Percentiles rank a stretch among this genome's conserved stretches.
These are phyloP conservation scores for Athelia psychrophila DNA, from an alignment of 1,284 basidiomycete genomes.

Conservation along the genomic window DNA sequence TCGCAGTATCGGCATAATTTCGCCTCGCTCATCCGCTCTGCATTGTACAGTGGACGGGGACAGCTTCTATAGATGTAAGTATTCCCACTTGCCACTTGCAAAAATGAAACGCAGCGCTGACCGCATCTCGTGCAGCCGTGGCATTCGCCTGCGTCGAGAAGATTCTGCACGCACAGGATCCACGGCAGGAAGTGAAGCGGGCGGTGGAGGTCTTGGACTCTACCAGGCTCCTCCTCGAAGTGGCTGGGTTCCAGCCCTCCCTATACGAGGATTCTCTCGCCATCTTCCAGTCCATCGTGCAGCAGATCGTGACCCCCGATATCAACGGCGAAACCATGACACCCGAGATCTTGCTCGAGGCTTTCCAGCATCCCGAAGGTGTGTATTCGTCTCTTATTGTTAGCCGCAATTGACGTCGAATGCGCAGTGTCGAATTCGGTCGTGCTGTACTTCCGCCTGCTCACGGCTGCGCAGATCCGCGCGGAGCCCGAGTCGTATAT, in stretches of 20 bases:
- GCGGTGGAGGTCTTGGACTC: slow-evolving; percentile 53
- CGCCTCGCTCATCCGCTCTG: background rate
- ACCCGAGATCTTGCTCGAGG: slow-evolving; percentile 38
- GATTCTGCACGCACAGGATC: background rate
- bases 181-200: slow-evolving; percentile 47
- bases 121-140: slow-evolving; percentile 40
- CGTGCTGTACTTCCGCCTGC: slow-evolving; percentile 72
- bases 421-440: slow-evolving; percentile 76
- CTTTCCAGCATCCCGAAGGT: slow-evolving; percentile 60
- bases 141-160: slow-evolving; percentile 51
- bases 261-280: slow-evolving; percentile 62
- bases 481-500: slow-evolving; percentile 60
- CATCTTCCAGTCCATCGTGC: slow-evolving; percentile 39
- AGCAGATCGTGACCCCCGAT: slow-evolving; percentile 38
- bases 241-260: slow-evolving; percentile 65
- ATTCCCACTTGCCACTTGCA: background rate
- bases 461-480: slow-evolving; percentile 83
- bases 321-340: slow-evolving; percentile 34
- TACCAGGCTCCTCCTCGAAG: slow-evolving; percentile 51
- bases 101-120: background rate
- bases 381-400: slow-evolving; percentile 5
- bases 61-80: slow-evolving; percentile 60
- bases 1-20: background rate
- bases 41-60: slow-evolving; percentile 41
- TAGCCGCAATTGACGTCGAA: no score